These are phyloP conservation scores for Calamus simplicifolius DNA, from an alignment of 176 grass and related monocot species.

Conservation along the genomic window DNA sequence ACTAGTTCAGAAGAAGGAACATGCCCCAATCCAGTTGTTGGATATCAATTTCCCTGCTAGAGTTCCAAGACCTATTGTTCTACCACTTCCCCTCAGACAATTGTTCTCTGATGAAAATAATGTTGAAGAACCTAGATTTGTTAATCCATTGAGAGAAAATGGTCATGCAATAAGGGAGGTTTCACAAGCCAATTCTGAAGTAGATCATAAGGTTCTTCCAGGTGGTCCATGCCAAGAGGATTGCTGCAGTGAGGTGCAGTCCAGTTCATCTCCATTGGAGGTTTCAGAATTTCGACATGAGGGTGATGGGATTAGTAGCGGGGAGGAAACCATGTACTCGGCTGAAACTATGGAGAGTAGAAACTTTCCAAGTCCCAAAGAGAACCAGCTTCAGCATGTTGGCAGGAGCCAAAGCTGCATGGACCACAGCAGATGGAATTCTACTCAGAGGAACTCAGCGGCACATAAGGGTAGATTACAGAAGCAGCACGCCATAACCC, in stretches of 20 bases:
- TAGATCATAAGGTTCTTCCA: slow-evolving; percentile 26
- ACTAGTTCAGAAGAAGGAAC: slow-evolving; percentile 32
- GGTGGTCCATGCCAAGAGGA: slow-evolving; percentile 51
- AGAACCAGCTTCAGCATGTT: slow-evolving; percentile 40
- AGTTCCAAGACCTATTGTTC: slow-evolving; percentile 64
- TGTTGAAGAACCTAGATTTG: slow-evolving; percentile 24
- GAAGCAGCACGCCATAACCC: slow-evolving; percentile 49
- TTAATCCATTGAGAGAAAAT: slow-evolving; percentile 35
- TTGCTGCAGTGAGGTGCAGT: slow-evolving; percentile 60
- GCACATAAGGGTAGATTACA: slow-evolving; percentile 30
- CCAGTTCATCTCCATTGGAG: slow-evolving; percentile 58
- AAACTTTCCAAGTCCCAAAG: slow-evolving; percentile 59
- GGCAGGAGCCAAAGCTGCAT: slow-evolving; percentile 85
- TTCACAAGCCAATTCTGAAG: slow-evolving; percentile 29
- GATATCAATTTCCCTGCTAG: slow-evolving; percentile 52
- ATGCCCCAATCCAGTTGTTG: slow-evolving; percentile 37
- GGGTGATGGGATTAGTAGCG: slow-evolving; percentile 41
- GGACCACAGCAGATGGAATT: slow-evolving; percentile 59
- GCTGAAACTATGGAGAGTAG: slow-evolving; percentile 99
- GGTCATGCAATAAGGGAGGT: slow-evolving; percentile 33
- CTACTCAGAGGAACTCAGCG: slow-evolving; percentile 24
- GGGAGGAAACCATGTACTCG: slow-evolving; percentile 93
- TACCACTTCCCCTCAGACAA: slow-evolving; percentile 78
- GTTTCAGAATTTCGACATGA: slow-evolving; percentile 36
- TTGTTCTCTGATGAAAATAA: slow-evolving; percentile 80